A percentile compares a stretch with the other conserved stretches of the same genome.
These are phyloP conservation scores for Sequoiadendron giganteum DNA, from an alignment of 75 land plant species.

Conservation along the genomic window DNA sequence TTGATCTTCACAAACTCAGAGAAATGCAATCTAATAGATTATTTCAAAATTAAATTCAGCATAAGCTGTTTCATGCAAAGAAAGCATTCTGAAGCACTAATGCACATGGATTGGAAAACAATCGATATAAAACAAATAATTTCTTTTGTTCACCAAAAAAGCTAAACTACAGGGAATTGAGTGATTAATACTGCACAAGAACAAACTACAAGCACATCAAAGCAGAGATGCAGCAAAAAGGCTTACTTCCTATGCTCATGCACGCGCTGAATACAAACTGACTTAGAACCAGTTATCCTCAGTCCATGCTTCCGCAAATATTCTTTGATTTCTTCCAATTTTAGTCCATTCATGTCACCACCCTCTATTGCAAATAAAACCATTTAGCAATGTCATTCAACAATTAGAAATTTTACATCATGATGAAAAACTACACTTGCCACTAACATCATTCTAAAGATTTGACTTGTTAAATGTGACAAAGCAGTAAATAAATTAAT, in stretches of 20 bases:
- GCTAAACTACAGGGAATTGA: background rate
- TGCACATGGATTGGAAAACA: background rate
- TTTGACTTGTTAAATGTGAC: background rate
- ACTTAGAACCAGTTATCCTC: constrained; percentile 27
- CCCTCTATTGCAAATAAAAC: constrained; percentile 16
- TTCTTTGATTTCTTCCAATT: constrained; percentile 27
- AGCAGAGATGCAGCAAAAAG: background rate
- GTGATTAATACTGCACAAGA: background rate
- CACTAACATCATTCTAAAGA: background rate
- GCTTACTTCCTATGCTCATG: constrained; percentile 32
- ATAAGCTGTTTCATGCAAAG: background rate
- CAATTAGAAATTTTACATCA: background rate
- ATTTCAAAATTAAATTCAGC: background rate
- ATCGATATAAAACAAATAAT: background rate
- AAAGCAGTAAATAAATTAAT: background rate
- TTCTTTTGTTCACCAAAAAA: background rate
- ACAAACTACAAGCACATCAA: background rate
- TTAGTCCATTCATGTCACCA: constrained; percentile 33
- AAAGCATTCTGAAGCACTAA: background rate
- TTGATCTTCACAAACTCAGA: background rate
- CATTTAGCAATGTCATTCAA: background rate
- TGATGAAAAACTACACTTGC: background rate
- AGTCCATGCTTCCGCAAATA: constrained; percentile 37
- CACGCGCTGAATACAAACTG: constrained; percentile 27
- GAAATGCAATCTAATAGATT: background rate